A percentile compares a stretch with the other conserved stretches of the same genome.
phyloP scores from a whole-genome alignment of 179 eudicot species.

The Heliamphora pulchella region DNA sequence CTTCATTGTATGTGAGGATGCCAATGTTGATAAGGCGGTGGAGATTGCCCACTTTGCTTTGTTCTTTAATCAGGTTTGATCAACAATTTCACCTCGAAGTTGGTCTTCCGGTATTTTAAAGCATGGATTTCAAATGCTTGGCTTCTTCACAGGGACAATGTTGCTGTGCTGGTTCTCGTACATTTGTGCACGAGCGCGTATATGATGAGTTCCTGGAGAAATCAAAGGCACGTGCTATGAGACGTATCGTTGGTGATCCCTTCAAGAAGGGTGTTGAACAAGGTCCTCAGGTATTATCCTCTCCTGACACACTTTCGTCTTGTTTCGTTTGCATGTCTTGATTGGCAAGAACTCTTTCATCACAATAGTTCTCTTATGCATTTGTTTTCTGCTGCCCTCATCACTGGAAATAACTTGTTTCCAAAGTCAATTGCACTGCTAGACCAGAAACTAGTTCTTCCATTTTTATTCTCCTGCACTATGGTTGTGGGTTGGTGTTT shows the following conservation, averaged over 20 bases:
- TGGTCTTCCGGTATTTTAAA: not conserved
- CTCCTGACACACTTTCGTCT: slow-evolving; percentile 38
- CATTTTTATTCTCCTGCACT: too few relatives aligned
- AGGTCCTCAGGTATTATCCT: slow-evolving; percentile 77
- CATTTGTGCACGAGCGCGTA: slow-evolving; percentile 57
- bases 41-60: slow-evolving; percentile 70
- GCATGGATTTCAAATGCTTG: not conserved
- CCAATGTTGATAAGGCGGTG: slow-evolving; percentile 67
- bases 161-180: slow-evolving; percentile 74
- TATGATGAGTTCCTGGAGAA: slow-evolving; percentile 65
- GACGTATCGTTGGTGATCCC: slow-evolving; percentile 61
- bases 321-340: not conserved
- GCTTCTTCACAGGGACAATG: slow-evolving; percentile 53
- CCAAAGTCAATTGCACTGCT: not conserved
- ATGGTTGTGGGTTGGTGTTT: too few relatives aligned
- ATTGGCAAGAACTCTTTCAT: not conserved
- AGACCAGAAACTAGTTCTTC: not conserved
- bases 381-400: not conserved
- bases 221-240: slow-evolving; percentile 53
- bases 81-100: not conserved
- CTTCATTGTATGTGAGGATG: slow-evolving; percentile 72
- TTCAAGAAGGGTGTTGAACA: slow-evolving; percentile 53
- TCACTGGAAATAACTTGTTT: not conserved
- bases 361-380: not conserved
- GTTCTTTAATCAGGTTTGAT: slow-evolving; percentile 67